Percentiles rank a stretch among this genome's conserved stretches.
Conservation (phyloP, 2,329 filamentous ascomycete species). For the Colletotrichum graminicola region DNA sequence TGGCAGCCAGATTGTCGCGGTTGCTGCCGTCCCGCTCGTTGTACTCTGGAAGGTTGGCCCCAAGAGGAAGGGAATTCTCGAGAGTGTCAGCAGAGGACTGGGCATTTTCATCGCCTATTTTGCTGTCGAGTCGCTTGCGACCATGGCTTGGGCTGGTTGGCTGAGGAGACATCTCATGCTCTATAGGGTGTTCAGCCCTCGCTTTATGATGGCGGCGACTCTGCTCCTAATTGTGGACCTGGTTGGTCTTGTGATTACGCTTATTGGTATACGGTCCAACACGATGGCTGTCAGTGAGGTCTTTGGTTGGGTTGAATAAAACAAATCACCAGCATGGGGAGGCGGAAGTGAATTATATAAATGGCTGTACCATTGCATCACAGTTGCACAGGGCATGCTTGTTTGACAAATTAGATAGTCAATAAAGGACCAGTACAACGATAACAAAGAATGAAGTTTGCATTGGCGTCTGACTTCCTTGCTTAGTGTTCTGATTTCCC, state of each 20-base stretch:
- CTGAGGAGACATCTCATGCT: conserved; percentile 94
- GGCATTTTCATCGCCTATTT: conserved; percentile 85
- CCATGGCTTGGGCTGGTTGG: conserved; percentile 90
- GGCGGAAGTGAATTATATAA: background rate
- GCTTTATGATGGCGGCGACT: conserved; percentile 85
- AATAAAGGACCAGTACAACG: background rate
- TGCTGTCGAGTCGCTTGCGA: conserved; percentile 84
- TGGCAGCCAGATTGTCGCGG: conserved; percentile 87
- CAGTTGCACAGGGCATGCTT: background rate
- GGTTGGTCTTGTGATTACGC: conserved; percentile 76
- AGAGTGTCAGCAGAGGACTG: conserved; percentile 77
- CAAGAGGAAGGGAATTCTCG: conserved; percentile 76
- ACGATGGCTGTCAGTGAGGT: conserved; percentile 84
- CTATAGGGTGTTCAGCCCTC: conserved; percentile 90
- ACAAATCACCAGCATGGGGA: background rate
- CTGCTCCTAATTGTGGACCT: conserved; percentile 83
- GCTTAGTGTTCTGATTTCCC: conserved; percentile 19
- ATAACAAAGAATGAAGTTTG: conserved; percentile 35
- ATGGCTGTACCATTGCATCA: conserved; percentile 23
- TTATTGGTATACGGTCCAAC: conserved; percentile 81
- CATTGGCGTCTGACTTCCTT: conserved; percentile 31
- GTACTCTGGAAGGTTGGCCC: conserved; percentile 91
- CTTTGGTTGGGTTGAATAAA: conserved; percentile 80
- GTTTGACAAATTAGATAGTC: background rate
- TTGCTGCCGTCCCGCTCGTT: conserved; percentile 81